Evolutionary conservation across 140 eudicot genomes (phyloP), one percentile per base, ranked within the genome.

Genomic region (Senecio squalidus): DNA sequence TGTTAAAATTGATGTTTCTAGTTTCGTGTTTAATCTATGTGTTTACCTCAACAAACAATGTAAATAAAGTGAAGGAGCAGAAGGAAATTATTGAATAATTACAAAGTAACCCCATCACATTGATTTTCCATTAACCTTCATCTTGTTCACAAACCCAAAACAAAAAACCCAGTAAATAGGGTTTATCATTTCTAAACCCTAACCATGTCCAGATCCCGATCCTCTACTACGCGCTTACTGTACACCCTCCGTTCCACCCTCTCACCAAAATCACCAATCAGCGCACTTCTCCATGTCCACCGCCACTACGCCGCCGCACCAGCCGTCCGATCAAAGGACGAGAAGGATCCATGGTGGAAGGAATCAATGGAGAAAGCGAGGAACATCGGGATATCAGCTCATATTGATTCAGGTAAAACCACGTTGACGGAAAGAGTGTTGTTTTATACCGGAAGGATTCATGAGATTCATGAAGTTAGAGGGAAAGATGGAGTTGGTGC

Each of bases 401-500:
- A 91, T 68, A 91, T 91, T 29, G 98, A 91, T 58, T 91, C 98
- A 1, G 98, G 98, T 0, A 91, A 91, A 58, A 91, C 98, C 22
- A 91, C 98, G 48, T 75, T 91, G 9, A 91, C 98, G 15, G 98
- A 91, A 80, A 66, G 98, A 54, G 80, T 91, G 4, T 33, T 91
- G 66, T 91, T 21, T 47, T 91, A 91, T 52, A 91, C 98, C 0
- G 98, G 98, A 23, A 75, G 86, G 89, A 91, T 91, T 62, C 96
- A 87, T 58, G 98, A 91, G 86, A 91, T 86, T 40, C 98, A 91
- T 64, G 98, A 91, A 72, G 98, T 91, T 10, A 62, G 98, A 44
- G 98, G 98, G 70, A 83, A 84, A 38, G 98, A 91, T 73, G 96
- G 98, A 0, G 98, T 91, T 41, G 98, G 98, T 4, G 98, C 98